Conservation (phyloP, 805 yeast genomes). For the Suhomyces pyralidae region DNA sequence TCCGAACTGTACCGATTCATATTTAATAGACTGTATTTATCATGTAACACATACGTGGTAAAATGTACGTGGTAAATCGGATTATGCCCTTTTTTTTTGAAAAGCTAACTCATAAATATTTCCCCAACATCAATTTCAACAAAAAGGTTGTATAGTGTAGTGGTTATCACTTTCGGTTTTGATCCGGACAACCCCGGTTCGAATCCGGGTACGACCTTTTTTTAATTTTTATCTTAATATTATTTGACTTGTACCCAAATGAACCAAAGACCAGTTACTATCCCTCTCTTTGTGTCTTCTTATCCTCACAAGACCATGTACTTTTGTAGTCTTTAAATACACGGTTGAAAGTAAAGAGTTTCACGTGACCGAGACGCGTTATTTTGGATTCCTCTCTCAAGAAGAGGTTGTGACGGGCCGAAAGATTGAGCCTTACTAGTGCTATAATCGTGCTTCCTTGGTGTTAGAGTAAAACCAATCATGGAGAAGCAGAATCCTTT, state of each 20-base stretch:
- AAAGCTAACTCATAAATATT: no score
- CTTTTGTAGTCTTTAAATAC: no score
- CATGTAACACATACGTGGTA: no score
- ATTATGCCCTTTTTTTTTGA: no score
- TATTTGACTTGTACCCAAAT: no score
- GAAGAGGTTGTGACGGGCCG: neutral
- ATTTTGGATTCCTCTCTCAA: neutral
- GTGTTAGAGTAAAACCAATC: neutral
- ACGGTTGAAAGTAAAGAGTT: neutral
- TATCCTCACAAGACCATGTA: no score
- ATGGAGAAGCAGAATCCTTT: conserved; percentile 36
- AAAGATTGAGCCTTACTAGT: neutral
- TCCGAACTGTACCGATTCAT: no score
- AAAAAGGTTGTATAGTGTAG: conserved; percentile 59
- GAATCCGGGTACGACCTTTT: conserved; percentile 75
- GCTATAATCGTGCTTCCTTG: neutral
- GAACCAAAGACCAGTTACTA: no score
- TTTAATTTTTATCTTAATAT: no score
- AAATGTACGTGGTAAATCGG: no score
- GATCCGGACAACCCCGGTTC: conserved; percentile 84
- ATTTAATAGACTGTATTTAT: no score
- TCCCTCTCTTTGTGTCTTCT: no score
- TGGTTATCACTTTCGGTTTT: conserved; percentile 80
- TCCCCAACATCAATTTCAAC: neutral
- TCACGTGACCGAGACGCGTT: neutral